Percentiles rank a stretch among this genome's conserved stretches.
Evolutionary conservation across 129 eudicot genomes (phyloP).

Genomic region (Gnaphalium uliginosum): DNA sequence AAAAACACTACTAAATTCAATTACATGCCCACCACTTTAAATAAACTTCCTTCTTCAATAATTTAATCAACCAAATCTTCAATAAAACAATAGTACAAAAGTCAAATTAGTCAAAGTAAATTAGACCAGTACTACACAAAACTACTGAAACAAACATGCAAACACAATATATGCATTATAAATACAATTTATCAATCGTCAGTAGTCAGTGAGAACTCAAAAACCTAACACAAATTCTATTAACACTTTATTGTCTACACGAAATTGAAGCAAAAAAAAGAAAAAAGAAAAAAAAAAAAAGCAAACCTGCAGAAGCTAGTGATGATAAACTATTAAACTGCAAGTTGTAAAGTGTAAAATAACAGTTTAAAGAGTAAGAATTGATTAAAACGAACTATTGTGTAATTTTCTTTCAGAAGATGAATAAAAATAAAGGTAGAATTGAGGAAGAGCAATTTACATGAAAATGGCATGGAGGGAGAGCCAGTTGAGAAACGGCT

Average conservation of each 20-base stretch:
- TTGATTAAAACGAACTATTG: neutral
- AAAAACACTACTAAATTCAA: neutral
- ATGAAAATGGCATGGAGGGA: constrained; percentile 29
- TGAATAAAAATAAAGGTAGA: neutral
- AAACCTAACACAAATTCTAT: neutral
- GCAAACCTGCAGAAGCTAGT: constrained; percentile 30
- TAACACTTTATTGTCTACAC: neutral
- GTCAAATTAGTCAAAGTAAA: neutral
- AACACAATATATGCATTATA: constrained; percentile 4
- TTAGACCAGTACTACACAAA: neutral
- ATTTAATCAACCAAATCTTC: constrained; percentile 12
- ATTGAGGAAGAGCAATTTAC: constrained; percentile 1
- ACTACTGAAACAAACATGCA: constrained; percentile 16
- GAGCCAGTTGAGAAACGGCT: constrained; percentile 43
- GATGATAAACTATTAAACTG: constrained; percentile 5
- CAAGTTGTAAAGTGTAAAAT: too few species aligned
- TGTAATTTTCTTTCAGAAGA: neutral
- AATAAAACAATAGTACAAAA: constrained; percentile 1
- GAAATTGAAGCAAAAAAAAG: constrained; percentile 11
- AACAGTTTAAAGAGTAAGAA: constrained; percentile 7
- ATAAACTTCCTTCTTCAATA: neutral
- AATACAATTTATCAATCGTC: neutral
- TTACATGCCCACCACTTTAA: too few species aligned
- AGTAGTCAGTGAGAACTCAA: constrained; percentile 8
- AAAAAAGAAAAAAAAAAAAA: neutral